These are phyloP conservation scores for Hymenoscyphus fraxineus DNA, from an alignment of 2,329 filamentous ascomycete genomes.

Conservation along the genomic window DNA sequence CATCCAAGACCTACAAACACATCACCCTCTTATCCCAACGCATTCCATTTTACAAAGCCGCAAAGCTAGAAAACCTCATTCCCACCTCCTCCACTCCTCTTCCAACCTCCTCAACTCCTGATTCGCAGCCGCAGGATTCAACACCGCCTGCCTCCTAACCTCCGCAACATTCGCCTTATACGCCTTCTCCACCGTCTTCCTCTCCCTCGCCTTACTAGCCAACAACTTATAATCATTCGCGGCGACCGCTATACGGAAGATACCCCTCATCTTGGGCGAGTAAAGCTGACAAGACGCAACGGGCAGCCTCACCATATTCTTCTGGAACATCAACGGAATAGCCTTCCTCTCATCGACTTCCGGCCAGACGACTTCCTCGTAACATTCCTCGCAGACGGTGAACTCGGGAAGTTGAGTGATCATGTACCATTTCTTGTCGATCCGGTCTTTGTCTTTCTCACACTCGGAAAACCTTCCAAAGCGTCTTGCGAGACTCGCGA, in stretches of 20 bases:
- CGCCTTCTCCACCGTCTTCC: conserved; percentile 37
- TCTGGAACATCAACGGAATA: conserved; percentile 63
- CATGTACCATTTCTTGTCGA: conserved; percentile 69
- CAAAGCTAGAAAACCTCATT: conserved; percentile 32
- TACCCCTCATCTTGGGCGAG: conserved; percentile 70
- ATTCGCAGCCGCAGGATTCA: conserved; percentile 22
- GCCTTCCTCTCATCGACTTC: conserved; percentile 50
- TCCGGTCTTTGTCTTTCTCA: conserved; percentile 43
- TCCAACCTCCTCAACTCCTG: conserved; percentile 45
- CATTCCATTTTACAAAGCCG: too few relatives aligned
- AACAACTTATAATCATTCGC: conserved; percentile 65
- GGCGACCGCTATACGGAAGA: conserved; percentile 65
- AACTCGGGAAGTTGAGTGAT: conserved; percentile 73
- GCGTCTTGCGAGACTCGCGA: conserved; percentile 26
- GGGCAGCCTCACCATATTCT: conserved; percentile 52
- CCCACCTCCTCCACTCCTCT: conserved; percentile 50
- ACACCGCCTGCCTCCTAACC: conserved; percentile 19
- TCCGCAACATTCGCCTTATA: conserved; percentile 26
- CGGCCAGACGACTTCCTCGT: conserved; percentile 73
- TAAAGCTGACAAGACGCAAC: conserved; percentile 73
- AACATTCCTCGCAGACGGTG: conserved; percentile 85
- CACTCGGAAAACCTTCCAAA: conserved; percentile 29
- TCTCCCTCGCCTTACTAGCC: conserved; percentile 51
- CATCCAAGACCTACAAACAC: too few relatives aligned
- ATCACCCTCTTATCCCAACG: too few relatives aligned